These are phyloP conservation scores for Elsinoe australis DNA, from an alignment of 2,329 filamentous ascomycete species.

Conservation along the genomic window DNA sequence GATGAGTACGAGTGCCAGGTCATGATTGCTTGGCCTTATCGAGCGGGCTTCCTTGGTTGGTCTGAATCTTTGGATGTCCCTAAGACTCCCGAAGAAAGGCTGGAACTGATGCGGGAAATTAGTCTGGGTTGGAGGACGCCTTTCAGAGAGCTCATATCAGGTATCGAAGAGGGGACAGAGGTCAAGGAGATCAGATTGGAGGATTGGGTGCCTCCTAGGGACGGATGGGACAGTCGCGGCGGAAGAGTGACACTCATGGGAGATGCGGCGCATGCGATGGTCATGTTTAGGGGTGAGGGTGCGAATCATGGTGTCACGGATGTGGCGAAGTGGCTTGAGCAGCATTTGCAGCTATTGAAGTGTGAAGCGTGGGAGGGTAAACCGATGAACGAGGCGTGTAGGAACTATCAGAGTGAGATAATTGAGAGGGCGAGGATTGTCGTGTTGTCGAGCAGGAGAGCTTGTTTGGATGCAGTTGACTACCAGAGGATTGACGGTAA, in stretches of 20 bases:
- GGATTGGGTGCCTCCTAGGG: constrained; percentile 23
- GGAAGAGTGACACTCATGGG: constrained; percentile 31
- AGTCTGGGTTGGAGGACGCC: constrained; percentile 17
- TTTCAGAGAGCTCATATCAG: constrained; percentile 20
- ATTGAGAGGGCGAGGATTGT: not conserved
- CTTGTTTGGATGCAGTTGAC: not conserved
- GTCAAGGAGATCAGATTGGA: constrained; percentile 16
- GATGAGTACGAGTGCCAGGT: constrained; percentile 25
- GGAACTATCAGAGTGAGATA: not conserved
- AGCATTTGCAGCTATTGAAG: not conserved
- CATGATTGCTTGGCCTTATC: constrained; percentile 43
- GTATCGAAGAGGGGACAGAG: constrained; percentile 18
- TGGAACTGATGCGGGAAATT: not conserved
- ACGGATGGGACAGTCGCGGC: constrained; percentile 24
- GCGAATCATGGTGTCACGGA: constrained; percentile 1
- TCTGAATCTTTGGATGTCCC: constrained; percentile 36
- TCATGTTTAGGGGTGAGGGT: constrained; percentile 3
- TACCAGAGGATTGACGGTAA: not conserved
- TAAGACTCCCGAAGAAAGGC: constrained; percentile 23
- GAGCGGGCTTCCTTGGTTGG: constrained; percentile 22
- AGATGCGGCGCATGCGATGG: constrained; percentile 40
- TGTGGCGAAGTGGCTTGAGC: not conserved
- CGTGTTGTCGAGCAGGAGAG: not conserved
- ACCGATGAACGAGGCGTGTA: not conserved
- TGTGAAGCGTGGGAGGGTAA: not conserved